These are phyloP conservation scores for Rutstroemia sp. DNA, from an alignment of 2,329 filamentous ascomycete species.

Conservation along the genomic window DNA sequence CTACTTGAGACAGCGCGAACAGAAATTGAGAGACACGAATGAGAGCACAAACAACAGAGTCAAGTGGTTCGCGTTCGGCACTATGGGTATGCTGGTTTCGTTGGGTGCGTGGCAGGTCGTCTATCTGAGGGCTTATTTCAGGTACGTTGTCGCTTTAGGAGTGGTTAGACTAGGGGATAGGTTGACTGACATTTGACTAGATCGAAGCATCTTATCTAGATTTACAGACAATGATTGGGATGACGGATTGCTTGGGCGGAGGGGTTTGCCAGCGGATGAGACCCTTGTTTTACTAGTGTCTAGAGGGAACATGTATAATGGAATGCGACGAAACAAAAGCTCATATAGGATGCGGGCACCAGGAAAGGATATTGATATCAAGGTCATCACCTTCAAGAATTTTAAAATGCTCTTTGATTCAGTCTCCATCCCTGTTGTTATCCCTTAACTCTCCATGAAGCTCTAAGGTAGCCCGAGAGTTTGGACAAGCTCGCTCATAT, in stretches of 20 bases:
- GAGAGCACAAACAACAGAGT: conserved; percentile 98
- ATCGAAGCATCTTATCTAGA: conserved; percentile 62
- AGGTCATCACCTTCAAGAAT: too few species aligned
- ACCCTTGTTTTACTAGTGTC: conserved; percentile 24
- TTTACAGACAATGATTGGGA: background rate
- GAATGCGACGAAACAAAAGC: conserved; percentile 4
- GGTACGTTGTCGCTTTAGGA: conserved; percentile 39
- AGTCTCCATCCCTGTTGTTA: too few species aligned
- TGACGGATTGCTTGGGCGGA: conserved; percentile 5
- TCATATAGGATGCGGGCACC: too few species aligned
- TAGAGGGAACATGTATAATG: conserved; percentile 24
- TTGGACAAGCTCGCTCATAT: too few species aligned
- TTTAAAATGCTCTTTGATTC: too few species aligned
- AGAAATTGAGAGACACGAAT: conserved; percentile 95
- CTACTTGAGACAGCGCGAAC: conserved; percentile 81
- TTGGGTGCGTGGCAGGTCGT: conserved; percentile 96
- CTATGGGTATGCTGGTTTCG: conserved; percentile 82
- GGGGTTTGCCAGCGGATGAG: conserved; percentile 13
- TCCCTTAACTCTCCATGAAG: too few species aligned
- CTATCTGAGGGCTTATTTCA: conserved; percentile 95
- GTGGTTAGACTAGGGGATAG: conserved; percentile 1
- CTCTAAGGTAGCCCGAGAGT: too few species aligned
- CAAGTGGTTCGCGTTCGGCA: conserved; percentile 96
- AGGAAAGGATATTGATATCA: too few species aligned
- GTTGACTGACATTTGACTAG: conserved; percentile 31